A percentile compares a stretch with the other conserved stretches of the same genome.
phyloP scores from a whole-genome alignment of 225 moss, liverwort and hornwort genomes.

The Rhytidiadelphus loreus region DNA sequence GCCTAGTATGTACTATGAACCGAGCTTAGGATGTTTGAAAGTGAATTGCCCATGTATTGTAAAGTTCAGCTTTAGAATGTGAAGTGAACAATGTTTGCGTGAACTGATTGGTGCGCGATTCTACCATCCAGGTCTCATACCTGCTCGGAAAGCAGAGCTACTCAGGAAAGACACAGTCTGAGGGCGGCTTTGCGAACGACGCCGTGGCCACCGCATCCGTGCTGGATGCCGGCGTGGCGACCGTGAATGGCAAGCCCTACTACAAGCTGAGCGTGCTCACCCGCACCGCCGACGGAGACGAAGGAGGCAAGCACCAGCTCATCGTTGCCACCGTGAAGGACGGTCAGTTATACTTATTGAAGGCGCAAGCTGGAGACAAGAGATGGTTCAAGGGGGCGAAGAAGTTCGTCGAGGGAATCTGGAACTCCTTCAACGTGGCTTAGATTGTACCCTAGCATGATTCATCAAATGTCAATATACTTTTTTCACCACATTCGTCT shows the following conservation, averaged over 20 bases:
- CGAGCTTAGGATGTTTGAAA: not conserved
- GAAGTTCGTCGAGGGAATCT: constrained; percentile 67
- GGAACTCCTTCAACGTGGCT: constrained; percentile 65
- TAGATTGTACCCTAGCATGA: constrained; percentile 15
- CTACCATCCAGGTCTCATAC: constrained; percentile 47
- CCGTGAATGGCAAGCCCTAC: constrained; percentile 61
- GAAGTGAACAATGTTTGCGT: not conserved
- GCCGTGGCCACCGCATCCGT: constrained; percentile 57
- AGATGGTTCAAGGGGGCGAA: constrained; percentile 95
- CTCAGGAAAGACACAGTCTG: constrained; percentile 56
- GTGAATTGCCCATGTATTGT: not conserved
- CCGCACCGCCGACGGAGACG: constrained; percentile 85
- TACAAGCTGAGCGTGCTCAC: constrained; percentile 68
- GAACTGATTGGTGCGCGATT: not conserved
- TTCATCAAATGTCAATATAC: constrained; percentile 27
- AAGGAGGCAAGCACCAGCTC: constrained; percentile 95
- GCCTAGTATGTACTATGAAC: not conserved
- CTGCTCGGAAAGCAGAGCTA: constrained; percentile 77
- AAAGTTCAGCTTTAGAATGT: not conserved
- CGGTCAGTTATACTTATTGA: constrained; percentile 73
- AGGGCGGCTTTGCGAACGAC: constrained; percentile 68
- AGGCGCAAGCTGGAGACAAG: constrained; percentile 97
- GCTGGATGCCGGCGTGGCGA: constrained; percentile 24
- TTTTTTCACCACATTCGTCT: not conserved
- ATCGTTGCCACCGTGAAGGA: constrained; percentile 60